Percentiles rank a stretch among this genome's conserved stretches.
Evolutionary conservation across 2,329 filamentous ascomycete genomes (phyloP).

Genomic region (Fusarium clavum): DNA sequence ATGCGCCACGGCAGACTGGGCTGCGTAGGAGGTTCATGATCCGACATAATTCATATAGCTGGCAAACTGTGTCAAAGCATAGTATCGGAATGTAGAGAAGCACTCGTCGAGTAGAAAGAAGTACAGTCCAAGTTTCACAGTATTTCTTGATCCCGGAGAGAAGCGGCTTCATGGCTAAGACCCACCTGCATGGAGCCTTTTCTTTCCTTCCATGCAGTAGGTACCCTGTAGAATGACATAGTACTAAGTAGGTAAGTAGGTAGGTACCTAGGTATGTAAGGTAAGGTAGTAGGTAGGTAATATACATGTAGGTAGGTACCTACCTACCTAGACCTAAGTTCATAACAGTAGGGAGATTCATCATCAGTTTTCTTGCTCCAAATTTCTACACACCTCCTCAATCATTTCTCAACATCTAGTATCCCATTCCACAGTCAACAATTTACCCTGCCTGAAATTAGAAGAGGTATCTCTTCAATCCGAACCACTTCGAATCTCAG

Average conservation of each 20-base stretch:
- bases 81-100: neutral
- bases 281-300: neutral
- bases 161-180: conserved; percentile 26
- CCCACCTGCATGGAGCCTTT: conserved; percentile 28
- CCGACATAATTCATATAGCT: conserved; percentile 31
- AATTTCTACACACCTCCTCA: neutral
- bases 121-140: conserved; percentile 15
- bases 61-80: neutral
- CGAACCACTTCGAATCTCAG: neutral
- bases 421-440: neutral
- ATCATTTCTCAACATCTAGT: neutral
- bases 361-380: neutral
- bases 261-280: too few species aligned
- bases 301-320: too few species aligned
- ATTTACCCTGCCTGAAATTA: neutral
- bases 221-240: neutral
- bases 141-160: conserved; percentile 23
- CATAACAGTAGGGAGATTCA: neutral
- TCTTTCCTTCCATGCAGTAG: conserved; percentile 25
- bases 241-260: neutral
- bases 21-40: conserved; percentile 50
- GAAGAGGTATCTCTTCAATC: neutral
- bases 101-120: neutral
- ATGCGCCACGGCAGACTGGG: conserved; percentile 77
- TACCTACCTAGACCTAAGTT: neutral